These are phyloP conservation scores for Furcasterigmium sp. DNA, from an alignment of 2,329 filamentous ascomycete genomes.

Conservation along the genomic window DNA sequence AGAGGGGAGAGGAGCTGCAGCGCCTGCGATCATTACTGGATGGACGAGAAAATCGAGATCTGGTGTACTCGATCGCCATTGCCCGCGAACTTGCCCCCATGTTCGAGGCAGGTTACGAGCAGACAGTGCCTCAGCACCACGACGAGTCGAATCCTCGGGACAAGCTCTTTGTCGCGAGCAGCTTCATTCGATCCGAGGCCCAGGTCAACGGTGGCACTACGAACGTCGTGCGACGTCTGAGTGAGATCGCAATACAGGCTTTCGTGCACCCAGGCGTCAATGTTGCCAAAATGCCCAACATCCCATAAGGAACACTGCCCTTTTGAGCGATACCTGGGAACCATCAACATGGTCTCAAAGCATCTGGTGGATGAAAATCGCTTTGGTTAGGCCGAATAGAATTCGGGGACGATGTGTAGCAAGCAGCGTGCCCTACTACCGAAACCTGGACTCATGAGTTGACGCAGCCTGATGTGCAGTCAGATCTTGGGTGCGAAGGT, in stretches of 20 bases:
- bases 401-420: too few relatives aligned
- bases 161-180: constrained; percentile 63
- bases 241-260: constrained; percentile 59
- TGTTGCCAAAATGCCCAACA: constrained; percentile 18
- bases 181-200: constrained; percentile 63
- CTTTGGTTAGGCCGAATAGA: too few relatives aligned
- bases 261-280: constrained; percentile 50
- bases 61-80: constrained; percentile 84
- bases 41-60: constrained; percentile 79
- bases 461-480: too few relatives aligned
- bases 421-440: too few relatives aligned
- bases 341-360: too few relatives aligned
- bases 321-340: too few relatives aligned
- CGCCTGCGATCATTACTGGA: constrained; percentile 68
- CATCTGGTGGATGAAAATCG: too few relatives aligned
- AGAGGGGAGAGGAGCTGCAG: constrained; percentile 62
- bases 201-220: constrained; percentile 63
- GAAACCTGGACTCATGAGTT: too few relatives aligned
- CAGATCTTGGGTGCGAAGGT: too few relatives aligned
- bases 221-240: constrained; percentile 66
- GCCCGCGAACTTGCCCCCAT: constrained; percentile 68
- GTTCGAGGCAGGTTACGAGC: constrained; percentile 53
- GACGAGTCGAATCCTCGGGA: constrained; percentile 64
- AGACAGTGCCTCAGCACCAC: constrained; percentile 50
- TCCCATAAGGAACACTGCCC: too few relatives aligned